Conservation (phyloP, 352 stramenopile genomes). For the Pythium graminicola region DNA sequence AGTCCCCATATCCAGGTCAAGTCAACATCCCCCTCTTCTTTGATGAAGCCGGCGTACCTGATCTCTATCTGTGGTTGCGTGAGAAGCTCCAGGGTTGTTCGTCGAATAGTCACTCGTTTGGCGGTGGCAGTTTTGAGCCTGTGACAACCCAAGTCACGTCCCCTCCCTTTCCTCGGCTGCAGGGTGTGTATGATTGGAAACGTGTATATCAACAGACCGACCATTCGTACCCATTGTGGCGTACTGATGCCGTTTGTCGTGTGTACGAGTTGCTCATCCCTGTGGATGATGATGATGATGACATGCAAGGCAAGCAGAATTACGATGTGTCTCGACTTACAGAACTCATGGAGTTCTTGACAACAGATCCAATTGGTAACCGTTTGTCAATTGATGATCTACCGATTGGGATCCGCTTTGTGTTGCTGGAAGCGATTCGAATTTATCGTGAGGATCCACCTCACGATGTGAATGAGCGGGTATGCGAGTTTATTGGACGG, state of each 20-base stretch:
- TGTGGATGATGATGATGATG: conserved; percentile 2
- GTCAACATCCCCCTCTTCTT: conserved; percentile 9
- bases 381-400: conserved; percentile 46
- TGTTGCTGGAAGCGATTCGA: conserved; percentile 49
- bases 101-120: background rate
- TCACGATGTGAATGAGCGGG: conserved; percentile 42
- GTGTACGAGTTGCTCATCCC: conserved; percentile 17
- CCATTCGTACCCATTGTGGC: conserved; percentile 14
- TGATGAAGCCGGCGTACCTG: conserved; percentile 27
- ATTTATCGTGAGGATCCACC: conserved; percentile 56
- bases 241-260: conserved; percentile 15
- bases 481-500: conserved; percentile 50
- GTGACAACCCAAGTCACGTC: background rate
- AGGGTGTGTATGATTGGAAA: conserved; percentile 8
- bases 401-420: conserved; percentile 48
- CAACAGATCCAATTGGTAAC: conserved; percentile 27
- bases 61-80: conserved; percentile 51
- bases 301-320: conserved; percentile 2
- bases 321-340: conserved; percentile 18
- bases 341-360: conserved; percentile 46
- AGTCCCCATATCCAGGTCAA: background rate
- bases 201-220: background rate
- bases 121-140: conserved; percentile 10
- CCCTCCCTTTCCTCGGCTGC: conserved; percentile 13
- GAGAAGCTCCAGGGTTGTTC: conserved; percentile 15